phyloP scores from a whole-genome alignment of 176 grass and related monocot genomes.

The Phyllostachys edulis region DNA sequence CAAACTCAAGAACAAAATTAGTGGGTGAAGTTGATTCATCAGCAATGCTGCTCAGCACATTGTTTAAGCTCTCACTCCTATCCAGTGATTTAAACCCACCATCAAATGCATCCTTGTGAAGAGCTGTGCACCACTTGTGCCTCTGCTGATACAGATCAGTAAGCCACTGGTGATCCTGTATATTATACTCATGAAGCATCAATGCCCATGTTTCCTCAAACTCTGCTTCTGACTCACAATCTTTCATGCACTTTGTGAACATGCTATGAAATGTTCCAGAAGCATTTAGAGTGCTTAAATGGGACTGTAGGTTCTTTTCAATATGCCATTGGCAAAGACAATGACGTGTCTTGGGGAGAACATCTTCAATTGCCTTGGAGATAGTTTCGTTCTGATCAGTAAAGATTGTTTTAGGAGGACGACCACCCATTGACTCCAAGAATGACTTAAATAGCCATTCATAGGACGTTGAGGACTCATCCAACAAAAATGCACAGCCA shows the following conservation, averaged over 20 bases:
- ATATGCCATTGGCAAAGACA: constrained; percentile 59
- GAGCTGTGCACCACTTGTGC: constrained; percentile 68
- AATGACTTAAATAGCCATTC: constrained; percentile 79
- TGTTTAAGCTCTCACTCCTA: constrained; percentile 45
- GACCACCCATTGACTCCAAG: constrained; percentile 69
- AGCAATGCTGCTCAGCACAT: constrained; percentile 47
- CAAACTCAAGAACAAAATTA: constrained; percentile 50
- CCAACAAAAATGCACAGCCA: constrained; percentile 73
- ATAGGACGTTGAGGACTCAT: constrained; percentile 61
- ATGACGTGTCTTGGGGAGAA: constrained; percentile 59
- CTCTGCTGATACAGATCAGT: constrained; percentile 61
- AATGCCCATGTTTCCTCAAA: constrained; percentile 70
- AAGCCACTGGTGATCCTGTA: constrained; percentile 68
- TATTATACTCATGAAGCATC: constrained; percentile 52
- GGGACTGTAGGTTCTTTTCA: constrained; percentile 53
- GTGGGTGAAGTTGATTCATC: constrained; percentile 53
- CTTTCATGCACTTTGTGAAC: constrained; percentile 69
- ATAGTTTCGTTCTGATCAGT: constrained; percentile 63
- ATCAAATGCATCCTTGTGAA: constrained; percentile 74
- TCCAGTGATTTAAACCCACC: constrained; percentile 53
- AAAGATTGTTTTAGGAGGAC: constrained; percentile 66
- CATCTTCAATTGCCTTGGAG: constrained; percentile 60
- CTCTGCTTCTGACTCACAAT: constrained; percentile 63
- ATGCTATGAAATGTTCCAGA: constrained; percentile 51
- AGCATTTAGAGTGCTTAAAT: constrained; percentile 58